phyloP scores from a whole-genome alignment of 2,329 filamentous ascomycete species.

The Xylaria digitata region DNA sequence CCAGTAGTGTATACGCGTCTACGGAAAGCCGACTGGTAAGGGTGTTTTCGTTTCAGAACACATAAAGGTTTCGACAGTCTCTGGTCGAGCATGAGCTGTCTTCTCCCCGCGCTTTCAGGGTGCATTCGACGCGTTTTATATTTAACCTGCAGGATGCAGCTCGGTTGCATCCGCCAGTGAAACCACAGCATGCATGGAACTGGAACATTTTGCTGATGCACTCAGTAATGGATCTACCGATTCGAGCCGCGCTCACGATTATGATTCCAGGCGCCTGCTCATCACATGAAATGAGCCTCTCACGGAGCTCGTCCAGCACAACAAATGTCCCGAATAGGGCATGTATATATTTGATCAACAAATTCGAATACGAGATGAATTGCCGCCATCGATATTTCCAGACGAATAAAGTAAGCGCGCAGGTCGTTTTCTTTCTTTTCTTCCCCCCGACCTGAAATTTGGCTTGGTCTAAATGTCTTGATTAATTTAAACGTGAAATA shows the following conservation, averaged over 20 bases:
- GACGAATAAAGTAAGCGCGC: neutral
- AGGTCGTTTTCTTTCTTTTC: neutral
- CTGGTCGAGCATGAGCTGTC: conserved; percentile 2
- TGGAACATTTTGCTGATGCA: neutral
- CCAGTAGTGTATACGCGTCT: neutral
- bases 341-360: too few species aligned
- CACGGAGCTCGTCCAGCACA: too few species aligned
- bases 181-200: conserved; percentile 19
- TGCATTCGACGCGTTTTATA: conserved; percentile 6
- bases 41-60: conserved; percentile 10
- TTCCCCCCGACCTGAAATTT: neutral
- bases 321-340: too few species aligned
- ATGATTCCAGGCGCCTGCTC: neutral
- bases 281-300: too few species aligned
- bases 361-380: too few species aligned
- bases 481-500: conserved; percentile 23
- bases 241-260: conserved; percentile 1
- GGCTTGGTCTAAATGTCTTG: conserved; percentile 7
- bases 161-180: conserved; percentile 34
- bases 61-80: neutral
- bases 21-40: neutral
- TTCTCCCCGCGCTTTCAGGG: neutral
- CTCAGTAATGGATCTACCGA: neutral
- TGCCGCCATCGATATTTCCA: neutral
- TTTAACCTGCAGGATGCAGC: conserved; percentile 29